Evolutionary conservation across 345 rosid species (phyloP), one percentile per base, ranked within the genome.

Genomic region (Brassica nigra): DNA sequence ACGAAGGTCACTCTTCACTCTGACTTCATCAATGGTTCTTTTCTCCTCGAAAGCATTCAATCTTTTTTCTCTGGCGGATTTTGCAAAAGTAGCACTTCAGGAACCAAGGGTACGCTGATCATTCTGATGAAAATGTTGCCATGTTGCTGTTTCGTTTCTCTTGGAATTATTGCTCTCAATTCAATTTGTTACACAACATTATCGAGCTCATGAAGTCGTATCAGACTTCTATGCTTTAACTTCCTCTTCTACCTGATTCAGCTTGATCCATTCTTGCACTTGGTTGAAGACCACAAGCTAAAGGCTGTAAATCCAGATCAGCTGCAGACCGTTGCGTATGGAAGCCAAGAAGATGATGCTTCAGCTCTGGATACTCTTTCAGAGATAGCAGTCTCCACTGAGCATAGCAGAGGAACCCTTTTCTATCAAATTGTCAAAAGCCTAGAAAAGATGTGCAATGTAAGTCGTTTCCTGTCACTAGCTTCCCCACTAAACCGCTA

Each of bases 1-100:
- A 20, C 83, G 93, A 75, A 88, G 99, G 81, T 92, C 96, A n/a
- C 97, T 95, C 74, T 91, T 90, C 80, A 87, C 87, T 55, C 73
- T 95, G 89, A 87, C 97, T 79, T 87, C 89, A 64, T 84, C 97
- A 39, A 95, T 95, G 99, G 85, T 90, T 85, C 88, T 89, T 57
- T 95, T 92, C 77, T 88, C 97, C 71, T 90, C 99, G 33, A 88
- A 87, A 82, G 95, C 93, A 42, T 89, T 75, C 78, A 83, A 83
- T 81, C 87, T 93, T 71, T 73, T 76, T 73, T 80, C 96, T 30
- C 83, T 95, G 78, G 89, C 84, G 73, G 83, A 85, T 65, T 59
- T 75, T 62, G 80, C 92, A 66, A 91, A 89, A 83, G 74, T 28
- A 59, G 68, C 85, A 57, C 92, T 95, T 66, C 81, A 84, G 64